Base-by-base conservation (phyloP, 2,329 filamentous ascomycete species). In the Exophiala bonariae region DNA sequence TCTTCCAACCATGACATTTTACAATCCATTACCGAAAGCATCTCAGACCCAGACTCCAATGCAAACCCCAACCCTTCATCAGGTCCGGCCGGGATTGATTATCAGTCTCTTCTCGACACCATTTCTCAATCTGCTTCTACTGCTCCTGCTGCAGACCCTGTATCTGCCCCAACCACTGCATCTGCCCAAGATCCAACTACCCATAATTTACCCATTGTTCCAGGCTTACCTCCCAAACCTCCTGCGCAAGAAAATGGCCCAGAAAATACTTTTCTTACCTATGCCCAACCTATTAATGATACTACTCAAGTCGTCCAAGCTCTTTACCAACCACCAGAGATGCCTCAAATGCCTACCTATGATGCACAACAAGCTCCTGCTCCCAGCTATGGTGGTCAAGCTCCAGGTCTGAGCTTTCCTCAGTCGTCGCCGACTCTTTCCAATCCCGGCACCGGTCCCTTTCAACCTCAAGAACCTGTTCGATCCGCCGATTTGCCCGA, bases 41-140 rank as follows among this genome's bases (percentile, higher is more conserved):
- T 18, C 20, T 42, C 42, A 37, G 44, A 44, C 30, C 32, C 45
- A 40, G 39, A 41, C 16, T 33, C 44, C 18, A 38, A 18, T 35
- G 52, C 49, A 33, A 46, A 50, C 16, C 36, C 45, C 31, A 39
- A 42, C 31, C 30, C 44, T 35, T 44, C 44, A 20, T 32, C 45
- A 22, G 31, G 36, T 40, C 35, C 67, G 52, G 62, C 61, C 44
- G 73, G 69, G 50, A 68, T 75, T 59, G 70, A 74, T 59, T 73
- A 72, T 57, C 72, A 75, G 60, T 70, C 66, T 46, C 60, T 76
- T 46, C 66, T 76, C 59, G 71, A 75, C 64, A 75, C 73, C 58
- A 65, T 75, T 30, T 66, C 70, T 49, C 64, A 67, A 37, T 65
- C 63, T 46, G 57, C 58, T 47, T 60, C 62, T 45, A 60, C 61